Evolutionary conservation across 78 protist species (phyloP), one percentile per base, ranked within the genome.

Genomic region (Guillardia theta): DNA sequence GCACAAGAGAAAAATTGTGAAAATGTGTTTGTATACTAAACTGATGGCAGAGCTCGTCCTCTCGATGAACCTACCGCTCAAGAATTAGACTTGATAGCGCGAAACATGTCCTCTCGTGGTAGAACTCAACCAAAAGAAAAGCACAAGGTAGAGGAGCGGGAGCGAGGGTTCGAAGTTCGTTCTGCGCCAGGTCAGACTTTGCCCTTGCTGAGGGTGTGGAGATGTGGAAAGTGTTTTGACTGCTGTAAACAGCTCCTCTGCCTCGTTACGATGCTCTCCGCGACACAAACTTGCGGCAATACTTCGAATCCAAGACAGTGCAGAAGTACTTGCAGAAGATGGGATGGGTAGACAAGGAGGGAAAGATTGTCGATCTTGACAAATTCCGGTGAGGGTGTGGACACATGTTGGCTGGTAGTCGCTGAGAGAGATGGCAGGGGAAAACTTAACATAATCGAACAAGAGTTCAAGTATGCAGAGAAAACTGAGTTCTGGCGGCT

Each of bases 391-490:
- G 27, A 6, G 70, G 27, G 27, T 30, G 27, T 9, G 6, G 6
- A 58, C 70, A 27, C 39, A 58, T 30, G 70, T 3, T 3, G 21
- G 22, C 45, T 64, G 21, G 12, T 64, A 70, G 27, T 70, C 41
- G 6, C 36, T 18, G n/a, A n/a, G n/a, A n/a, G n/a, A n/a, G n/a
- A n/a, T 6, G 27, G 70, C 83, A 70, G 83, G 41, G 41, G 83
- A 9, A 80, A 80, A 48, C 90, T 80, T 33, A 80, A 44, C 48
- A 80, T 80, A 0, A 80, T 80, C 8, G 90, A 80, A 44, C 90
- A 80, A 80, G 90, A 80, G 50, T 80, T 80, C 90, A 80, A 80
- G 90, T 80, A 80, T 80, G 90, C 90, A 24, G 90, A 80, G 27
- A 80, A 80, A 30, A 44, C 90, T 18, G 90, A 80, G 90, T 80